Evolutionary conservation across 1,284 basidiomycete genomes (phyloP).

Genomic region (Malassezia globosa): DNA sequence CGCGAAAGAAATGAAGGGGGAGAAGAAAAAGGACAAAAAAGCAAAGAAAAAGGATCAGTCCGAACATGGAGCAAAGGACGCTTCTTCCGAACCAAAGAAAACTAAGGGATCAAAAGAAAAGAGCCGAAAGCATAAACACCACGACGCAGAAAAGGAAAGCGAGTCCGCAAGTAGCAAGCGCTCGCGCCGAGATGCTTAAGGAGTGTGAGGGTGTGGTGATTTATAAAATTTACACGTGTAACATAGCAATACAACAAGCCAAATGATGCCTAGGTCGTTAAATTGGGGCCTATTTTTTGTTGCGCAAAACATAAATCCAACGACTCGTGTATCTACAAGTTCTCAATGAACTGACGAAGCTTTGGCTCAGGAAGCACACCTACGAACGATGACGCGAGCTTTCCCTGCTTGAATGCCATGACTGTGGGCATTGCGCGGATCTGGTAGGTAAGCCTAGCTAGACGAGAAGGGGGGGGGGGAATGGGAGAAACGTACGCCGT

Average conservation of each 20-base stretch:
- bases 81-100: too few relatives aligned
- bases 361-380: slow-evolving; percentile 31
- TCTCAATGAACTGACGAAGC: slow-evolving; percentile 27
- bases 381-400: slow-evolving; percentile 24
- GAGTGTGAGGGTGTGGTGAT: too few relatives aligned
- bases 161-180: too few relatives aligned
- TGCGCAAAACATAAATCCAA: too few relatives aligned
- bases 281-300: too few relatives aligned
- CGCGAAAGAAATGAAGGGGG: slow-evolving; percentile 3
- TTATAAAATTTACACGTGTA: too few relatives aligned
- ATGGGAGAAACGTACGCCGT: slow-evolving; percentile 10
- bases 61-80: slow-evolving; percentile 2
- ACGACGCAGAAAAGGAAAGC: too few relatives aligned
- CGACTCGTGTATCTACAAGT: slow-evolving; percentile 10
- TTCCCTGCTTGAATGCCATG: slow-evolving; percentile 26
- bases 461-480: neutral
- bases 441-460: too few relatives aligned
- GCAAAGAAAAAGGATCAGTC: neutral
- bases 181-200: too few relatives aligned
- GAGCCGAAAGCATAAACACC: too few relatives aligned
- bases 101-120: too few relatives aligned
- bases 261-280: neutral
- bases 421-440: slow-evolving; percentile 34
- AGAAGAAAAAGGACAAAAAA: too few relatives aligned
- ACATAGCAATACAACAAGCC: neutral